Evolutionary conservation across 495 filamentous ascomycete species (phyloP), one percentile per base, ranked within the genome.

Genomic region (Penicillium herquei): DNA sequence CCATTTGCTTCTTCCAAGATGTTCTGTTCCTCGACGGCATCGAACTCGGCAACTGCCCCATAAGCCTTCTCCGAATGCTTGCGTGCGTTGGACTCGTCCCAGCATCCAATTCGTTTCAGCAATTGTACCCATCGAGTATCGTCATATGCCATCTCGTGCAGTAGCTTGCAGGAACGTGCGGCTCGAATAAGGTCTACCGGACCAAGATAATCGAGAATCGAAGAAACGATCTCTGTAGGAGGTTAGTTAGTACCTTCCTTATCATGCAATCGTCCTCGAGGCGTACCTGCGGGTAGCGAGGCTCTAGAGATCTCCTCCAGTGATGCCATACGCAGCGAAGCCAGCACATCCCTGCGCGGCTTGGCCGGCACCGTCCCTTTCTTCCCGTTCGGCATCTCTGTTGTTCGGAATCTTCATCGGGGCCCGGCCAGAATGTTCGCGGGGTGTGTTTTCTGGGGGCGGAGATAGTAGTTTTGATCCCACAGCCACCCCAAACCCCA

Each of bases 91-190:
- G 72, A 67, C 66, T 99, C 95, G 65, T 93, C 88, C 95, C 95
- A 99, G 61, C 89, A 87, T 6, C 87, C 91, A 83, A 99, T 96
- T 31, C 78, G 80, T 63, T 87, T 84, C 33, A 99, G 72, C 55
- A 85, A 82, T 51, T 88, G 85, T 44, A 97, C 87, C 94, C 94
- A 99, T 74, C 93, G 82, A 16, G 91, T 89, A 69, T 99, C 94
- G 78, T 99, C 95, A 74, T 98, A 98, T 10, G 95, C 95, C 92
- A 99, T 99, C 70, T 99, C 94, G 60, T 87, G 88, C 81, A 96
- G 85, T 43, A 91, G 89, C 69, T 84, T 87, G 51, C 91, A 97
- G 31, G 89, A 87, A 31, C 87, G 86, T n/a, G 94, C 94, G 67
- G 89, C 92, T 50, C 85, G 84, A 56, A 97, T 78, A 40, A 94